Base-by-base conservation (phyloP, 2,329 filamentous ascomycete species). In the Helicocarpus griseus region DNA sequence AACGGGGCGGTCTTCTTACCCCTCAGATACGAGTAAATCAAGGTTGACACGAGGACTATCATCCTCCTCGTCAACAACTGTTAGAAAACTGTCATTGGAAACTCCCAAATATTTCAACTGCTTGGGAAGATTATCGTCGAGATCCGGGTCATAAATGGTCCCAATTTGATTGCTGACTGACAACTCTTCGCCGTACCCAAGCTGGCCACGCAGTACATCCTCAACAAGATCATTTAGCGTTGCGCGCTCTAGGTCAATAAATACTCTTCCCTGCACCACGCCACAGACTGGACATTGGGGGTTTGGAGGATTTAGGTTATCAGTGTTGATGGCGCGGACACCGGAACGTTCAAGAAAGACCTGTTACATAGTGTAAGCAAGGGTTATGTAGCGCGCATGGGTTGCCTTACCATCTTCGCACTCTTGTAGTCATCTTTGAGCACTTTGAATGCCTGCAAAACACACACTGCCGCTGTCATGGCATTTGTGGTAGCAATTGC, bases 401-500 rank as follows among this genome's bases (percentile, higher is more conserved):
- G 26, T 38, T 38, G 7, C 58, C 68, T 56, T 67, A 84, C 84
- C 78, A 93, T 91, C 65, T 85, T 90, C 0, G 85, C 83, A 59
- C 82, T 80, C 31, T 76, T 71, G 53, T 84, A 85, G 46, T 90
- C 81, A 19, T 82, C 80, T 62, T 77, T 84, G 53, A 98, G 73
- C 22, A 97, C 85, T 68, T 96, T 97, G 75, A 94, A 93, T 0
- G 90, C 85, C 67, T 97, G 86, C 24, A 98, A 73, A 5, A 97
- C 89, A 63, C 90, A 97, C 8, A 98, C 78, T 11, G 89, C 86
- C 14, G 93, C 93, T 1, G 93, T 91, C 67, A 97, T 95, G 14
- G 93, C 93, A 67, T 98, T 98, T 0, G 93, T 97, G 0, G 93
- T 98, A 4, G 93, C 93, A 64, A 98, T 98, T 1, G 93, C 93